Base-by-base conservation (phyloP, 805 yeast species). In the Suhomyces xylopsoci region DNA sequence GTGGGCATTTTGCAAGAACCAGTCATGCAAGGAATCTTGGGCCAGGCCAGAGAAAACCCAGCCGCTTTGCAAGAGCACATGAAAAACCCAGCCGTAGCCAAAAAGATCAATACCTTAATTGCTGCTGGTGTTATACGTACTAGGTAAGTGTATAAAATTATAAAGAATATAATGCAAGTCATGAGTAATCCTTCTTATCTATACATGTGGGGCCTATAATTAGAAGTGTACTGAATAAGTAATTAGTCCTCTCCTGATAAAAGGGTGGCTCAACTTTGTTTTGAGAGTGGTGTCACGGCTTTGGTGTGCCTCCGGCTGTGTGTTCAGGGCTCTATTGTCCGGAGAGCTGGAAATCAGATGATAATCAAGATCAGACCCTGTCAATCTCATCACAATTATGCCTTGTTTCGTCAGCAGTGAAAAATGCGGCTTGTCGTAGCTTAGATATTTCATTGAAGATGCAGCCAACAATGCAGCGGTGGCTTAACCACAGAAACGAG, bases 111-210 rank as follows among this genome's bases (percentile, higher is more conserved):
- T 70, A 80, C 88, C 62, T 81, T 94, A 70, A 87, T 92, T 68
- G 97, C 97, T 52, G 97, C 98, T 17, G 99, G 99, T 70, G 88
- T 94, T 52, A 92, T 94, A 65, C 87, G 97, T 69, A 90, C 96
- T 30, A 85, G 96, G 67, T 86, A 68, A 55, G 26, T 42, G 26
- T 20, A 22, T 42, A 17, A n/a, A 41, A 9, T 19, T 19, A 41
- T 20, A 42, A 20, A 38, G n/a, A 42, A 17, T 42, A 28, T 28
- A 38, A 38, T 38, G 42, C 42, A 38, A 38, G 42, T 38, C 17
- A 38, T 38, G 42, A 38, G 32, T 28, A 5, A 28, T 8, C 9
- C 2, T 26, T 26, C 28, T 26, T 28, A 12, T 28, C n/a, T 28
- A 10, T 28, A 28, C 32, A 28, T 28, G 32, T 28, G 32, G n/a